A percentile compares a stretch with the other conserved stretches of the same genome.
These are phyloP conservation scores for Tulasnella sp. DNA, from an alignment of 768 basidiomycete species.

Conservation along the genomic window DNA sequence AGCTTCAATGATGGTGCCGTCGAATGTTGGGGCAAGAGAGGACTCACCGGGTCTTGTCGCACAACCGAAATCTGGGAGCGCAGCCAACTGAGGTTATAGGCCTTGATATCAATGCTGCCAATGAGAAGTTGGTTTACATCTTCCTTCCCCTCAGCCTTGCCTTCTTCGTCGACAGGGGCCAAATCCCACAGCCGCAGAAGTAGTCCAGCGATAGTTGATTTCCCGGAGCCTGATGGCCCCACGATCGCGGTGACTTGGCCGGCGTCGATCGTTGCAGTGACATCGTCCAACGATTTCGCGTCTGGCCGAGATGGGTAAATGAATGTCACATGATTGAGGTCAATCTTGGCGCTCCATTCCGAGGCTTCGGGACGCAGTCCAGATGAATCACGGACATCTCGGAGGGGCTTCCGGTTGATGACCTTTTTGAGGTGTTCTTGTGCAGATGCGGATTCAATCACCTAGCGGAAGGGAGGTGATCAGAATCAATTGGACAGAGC, in stretches of 20 bases:
- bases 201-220: slow-evolving; percentile 34
- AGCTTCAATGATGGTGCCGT: not conserved
- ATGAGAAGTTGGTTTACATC: not conserved
- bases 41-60: slow-evolving; percentile 15
- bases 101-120: slow-evolving; percentile 23
- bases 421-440: slow-evolving; percentile 10
- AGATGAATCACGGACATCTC: slow-evolving; percentile 16
- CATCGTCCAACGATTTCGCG: slow-evolving; percentile 32
- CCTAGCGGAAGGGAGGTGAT: not conserved
- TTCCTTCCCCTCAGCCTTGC: not conserved
- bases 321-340: slow-evolving; percentile 35
- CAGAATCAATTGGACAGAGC: not conserved
- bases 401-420: slow-evolving; percentile 19
- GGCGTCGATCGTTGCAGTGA: slow-evolving; percentile 31
- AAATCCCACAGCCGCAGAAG: slow-evolving; percentile 36
- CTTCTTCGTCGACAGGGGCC: slow-evolving; percentile 17
- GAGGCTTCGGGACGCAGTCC: not conserved
- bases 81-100: slow-evolving; percentile 33
- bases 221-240: slow-evolving; percentile 30
- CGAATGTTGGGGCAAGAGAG: not conserved
- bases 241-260: slow-evolving; percentile 36
- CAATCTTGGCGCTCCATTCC: slow-evolving; percentile 26
- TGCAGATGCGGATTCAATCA: not conserved
- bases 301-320: slow-evolving; percentile 35
- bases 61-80: slow-evolving; percentile 33